Evolutionary conservation across 306 rosid species (phyloP), one percentile per base, ranked within the genome.

Genomic region (Quercus agrifolia): DNA sequence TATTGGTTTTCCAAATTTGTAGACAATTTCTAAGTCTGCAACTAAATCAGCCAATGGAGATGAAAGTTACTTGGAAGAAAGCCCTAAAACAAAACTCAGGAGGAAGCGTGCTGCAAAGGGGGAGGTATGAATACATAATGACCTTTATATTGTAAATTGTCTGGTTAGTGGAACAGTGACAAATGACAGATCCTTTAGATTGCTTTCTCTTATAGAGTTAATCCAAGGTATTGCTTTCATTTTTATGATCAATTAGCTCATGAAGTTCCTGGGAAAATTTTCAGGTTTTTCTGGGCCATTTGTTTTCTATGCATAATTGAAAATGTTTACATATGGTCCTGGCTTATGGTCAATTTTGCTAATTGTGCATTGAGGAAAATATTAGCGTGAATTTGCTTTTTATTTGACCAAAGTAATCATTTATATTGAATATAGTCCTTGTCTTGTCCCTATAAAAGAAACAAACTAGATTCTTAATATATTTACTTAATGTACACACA

Each of bases 61-160:
- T 33, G 56, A 14, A 66, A 77, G 63, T 76, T n/a, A 6, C 73
- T 56, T 31, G 51, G 84, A 66, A 83, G 83, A 80, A 84, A 71
- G 81, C 70, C 38, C 83, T 21, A 82, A 81, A 83, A 57, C 79
- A 72, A 72, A 72, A 75, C 46, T 57, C 85, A 86, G 73, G 79
- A 78, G 84, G 83, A 84, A 81, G 75, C 31, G 38, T 56, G 21
- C 77, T 41, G 81, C 11, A 23, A 73, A 71, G 78, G 85, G 64
- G 66, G 78, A 80, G 86, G 90, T 89, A 78, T 74, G 74, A 70
- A 52, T 27, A 74, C 72, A 56, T 66, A 75, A 74, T 73, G n/a
- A 38, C 27, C 62, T 57, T 51, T 54, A 52, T 59, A 52, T 10
- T 23, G 27, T 19, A 74, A 31, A 28, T 71, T 30, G 58, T 23